A percentile compares a stretch with the other conserved stretches of the same genome.
phyloP scores from a whole-genome alignment of 1,139 yeast genomes.

The Saccharomyces pastorianus region DNA sequence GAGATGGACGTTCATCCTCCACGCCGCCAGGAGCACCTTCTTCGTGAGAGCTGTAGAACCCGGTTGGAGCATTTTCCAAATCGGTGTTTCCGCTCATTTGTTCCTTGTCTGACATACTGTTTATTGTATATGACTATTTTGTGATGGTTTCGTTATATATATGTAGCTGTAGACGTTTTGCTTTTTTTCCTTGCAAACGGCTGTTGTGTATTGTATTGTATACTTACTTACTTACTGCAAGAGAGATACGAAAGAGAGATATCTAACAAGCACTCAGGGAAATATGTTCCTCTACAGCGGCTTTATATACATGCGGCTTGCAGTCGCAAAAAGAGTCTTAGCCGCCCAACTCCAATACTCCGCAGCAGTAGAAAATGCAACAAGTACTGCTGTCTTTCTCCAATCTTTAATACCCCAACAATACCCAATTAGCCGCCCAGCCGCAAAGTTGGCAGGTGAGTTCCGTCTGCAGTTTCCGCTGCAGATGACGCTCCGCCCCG shows the following conservation, averaged over 20 bases:
- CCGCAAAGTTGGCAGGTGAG: neutral
- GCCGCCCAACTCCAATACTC: neutral
- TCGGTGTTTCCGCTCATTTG: constrained; percentile 10
- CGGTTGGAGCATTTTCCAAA: constrained; percentile 8
- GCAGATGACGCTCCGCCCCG: neutral
- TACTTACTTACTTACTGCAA: too few species aligned
- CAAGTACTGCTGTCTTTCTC: neutral
- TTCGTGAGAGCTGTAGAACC: constrained; percentile 1
- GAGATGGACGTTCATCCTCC: constrained; percentile 3
- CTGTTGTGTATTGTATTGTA: neutral
- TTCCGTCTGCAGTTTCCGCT: neutral
- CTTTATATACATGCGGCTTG: neutral
- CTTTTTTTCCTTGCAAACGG: neutral
- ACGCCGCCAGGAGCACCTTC: constrained; percentile 1
- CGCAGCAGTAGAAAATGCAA: neutral
- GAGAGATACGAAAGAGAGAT: neutral
- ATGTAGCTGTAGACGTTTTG: neutral
- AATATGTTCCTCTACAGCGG: neutral
- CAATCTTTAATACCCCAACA: neutral
- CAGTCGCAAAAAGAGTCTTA: neutral
- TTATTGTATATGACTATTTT: neutral
- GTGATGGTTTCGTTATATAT: constrained; percentile 1
- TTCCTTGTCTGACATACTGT: constrained; percentile 14
- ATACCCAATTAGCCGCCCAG: neutral
- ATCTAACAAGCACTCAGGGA: neutral